Base-by-base conservation (phyloP, 495 filamentous ascomycete species). In the Podospora conica region DNA sequence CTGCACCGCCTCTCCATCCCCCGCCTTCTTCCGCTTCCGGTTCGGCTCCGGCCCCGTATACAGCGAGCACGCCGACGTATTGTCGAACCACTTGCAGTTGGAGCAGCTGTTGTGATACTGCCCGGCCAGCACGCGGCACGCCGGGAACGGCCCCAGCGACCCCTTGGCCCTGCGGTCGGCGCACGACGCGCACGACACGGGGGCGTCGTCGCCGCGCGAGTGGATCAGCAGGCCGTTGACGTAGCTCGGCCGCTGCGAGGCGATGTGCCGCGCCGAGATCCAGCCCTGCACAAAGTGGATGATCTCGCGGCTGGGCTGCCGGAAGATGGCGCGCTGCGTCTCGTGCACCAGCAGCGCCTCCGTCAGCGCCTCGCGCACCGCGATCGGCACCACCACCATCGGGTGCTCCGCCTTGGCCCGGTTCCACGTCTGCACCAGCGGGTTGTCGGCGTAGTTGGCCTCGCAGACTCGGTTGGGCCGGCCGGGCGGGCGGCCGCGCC, bases 21-120 rank as follows among this genome's bases (percentile, higher is more conserved):
- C 29, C 23, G 69, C 73, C 64, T 74, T 76, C 70, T 76, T 76
- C 22, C 74, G 66, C 33, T 76, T 76, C 61, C 74, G 60, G 65
- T 75, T 76, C 9, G 74, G 74, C 63, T 72, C 74, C 10, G 74
- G 73, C 1, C 74, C 74, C 15, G 71, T 76, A 56, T 75, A 76
- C 25, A 76, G 61, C 22, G 74, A 76, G 63, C 74, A 76, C 9
- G 53, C 60, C 6, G 71, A 70, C 0, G 74, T 75, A 59, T 75
- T 75, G 67, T 76, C 74, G 48, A 76, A 76, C 74, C 74, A 76
- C 67, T 76, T 76, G 71, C 74, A 76, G 66, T 76, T 76, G 15
- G 74, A 76, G 60, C 74, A 76, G 63, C 74, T 75, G 65, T 74
- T 74, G 40, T 75, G 73, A 23, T 70, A 76, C 3, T 56, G 68